Evolutionary conservation across 169 alveolate genomes (phyloP), one percentile per base, ranked within the genome.

Genomic region (Cyclospora cayetanensis): DNA sequence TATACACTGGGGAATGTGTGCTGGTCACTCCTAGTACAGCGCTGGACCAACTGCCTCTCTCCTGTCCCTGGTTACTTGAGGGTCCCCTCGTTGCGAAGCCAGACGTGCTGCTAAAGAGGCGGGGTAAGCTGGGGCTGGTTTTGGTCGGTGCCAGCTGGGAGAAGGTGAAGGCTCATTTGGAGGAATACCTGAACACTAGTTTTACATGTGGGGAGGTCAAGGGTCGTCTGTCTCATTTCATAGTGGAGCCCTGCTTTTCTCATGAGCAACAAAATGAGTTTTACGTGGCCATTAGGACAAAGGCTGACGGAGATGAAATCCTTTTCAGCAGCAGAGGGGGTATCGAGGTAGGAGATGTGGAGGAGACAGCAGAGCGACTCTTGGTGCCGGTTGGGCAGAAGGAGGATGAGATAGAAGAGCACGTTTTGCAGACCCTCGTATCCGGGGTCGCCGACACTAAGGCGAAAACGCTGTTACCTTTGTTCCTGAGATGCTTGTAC

Each of bases 91-190:
- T 90, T 35, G 93, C 85, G 84, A 93, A 93, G 93, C 95, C 95
- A 20, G 95, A 93, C 60, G 94, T 90, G 90, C 83, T 93, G 86
- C 90, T 93, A 70, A 90, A 90, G 94, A 70, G 95, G 5, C 94
- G 95, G 18, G 95, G 95, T 46, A 90, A 93, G 90, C 87, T 90
- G 25, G 94, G 94, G 18, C 63, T 93, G 66, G 86, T 93, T 60
- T 90, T 90, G 35, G 72, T 93, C 79, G 76, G 39, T 27, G 35
- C 31, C 37, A 25, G 41, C 60, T 89, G 90, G 80, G 65, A 7
- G 2, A 65, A 70, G 29, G 86, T 60, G 46, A 34, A 66, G 53
- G 39, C 0, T 29, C 72, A 68, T 66, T 77, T 87, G 77, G 7
- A 31, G 80, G 35, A 39, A 60, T 52, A 7, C 18, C 31, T 37